A percentile compares a stretch with the other conserved stretches of the same genome.
Conservation (phyloP, 352 stramenopile species). For the Phytophthora nicotianae region DNA sequence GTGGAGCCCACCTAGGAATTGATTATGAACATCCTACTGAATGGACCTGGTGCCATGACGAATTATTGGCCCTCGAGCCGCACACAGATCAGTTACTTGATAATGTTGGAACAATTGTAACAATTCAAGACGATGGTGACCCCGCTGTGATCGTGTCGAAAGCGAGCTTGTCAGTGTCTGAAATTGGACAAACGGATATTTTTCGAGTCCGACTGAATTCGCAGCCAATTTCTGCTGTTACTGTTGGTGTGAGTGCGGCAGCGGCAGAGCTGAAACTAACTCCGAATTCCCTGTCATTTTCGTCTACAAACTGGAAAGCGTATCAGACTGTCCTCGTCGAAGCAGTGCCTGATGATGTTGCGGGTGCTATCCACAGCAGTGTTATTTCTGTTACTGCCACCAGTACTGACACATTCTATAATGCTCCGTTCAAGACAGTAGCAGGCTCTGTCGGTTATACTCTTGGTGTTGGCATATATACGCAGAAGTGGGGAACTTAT, state of each 20-base stretch:
- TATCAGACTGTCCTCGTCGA: slow-evolving; percentile 43
- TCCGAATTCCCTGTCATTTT: slow-evolving; percentile 40
- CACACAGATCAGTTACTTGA: slow-evolving; percentile 45
- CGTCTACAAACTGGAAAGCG: slow-evolving; percentile 41
- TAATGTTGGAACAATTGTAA: slow-evolving; percentile 71
- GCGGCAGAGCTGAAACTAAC: slow-evolving; percentile 34
- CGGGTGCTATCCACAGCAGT: slow-evolving; percentile 42
- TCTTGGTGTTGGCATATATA: slow-evolving; percentile 51
- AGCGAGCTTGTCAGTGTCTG: slow-evolving; percentile 62
- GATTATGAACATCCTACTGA: slow-evolving; percentile 66
- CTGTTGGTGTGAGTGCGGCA: slow-evolving; percentile 24
- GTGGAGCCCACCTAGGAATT: slow-evolving; percentile 63
- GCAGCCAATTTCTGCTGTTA: slow-evolving; percentile 45
- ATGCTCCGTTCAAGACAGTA: slow-evolving; percentile 33
- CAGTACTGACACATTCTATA: slow-evolving; percentile 53
- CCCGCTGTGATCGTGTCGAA: slow-evolving; percentile 70
- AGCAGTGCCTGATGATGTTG: slow-evolving; percentile 41
- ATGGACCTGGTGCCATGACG: slow-evolving; percentile 48
- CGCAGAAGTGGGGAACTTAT: slow-evolving; percentile 51
- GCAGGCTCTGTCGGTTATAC: slow-evolving; percentile 37
- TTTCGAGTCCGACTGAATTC: slow-evolving; percentile 65
- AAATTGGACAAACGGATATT: slow-evolving; percentile 65
- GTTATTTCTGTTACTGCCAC: slow-evolving; percentile 36
- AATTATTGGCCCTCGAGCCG: slow-evolving; percentile 50
- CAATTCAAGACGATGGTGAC: slow-evolving; percentile 70